Conservation (phyloP, 2,329 filamentous ascomycete species). For the Triangularia setosa region DNA sequence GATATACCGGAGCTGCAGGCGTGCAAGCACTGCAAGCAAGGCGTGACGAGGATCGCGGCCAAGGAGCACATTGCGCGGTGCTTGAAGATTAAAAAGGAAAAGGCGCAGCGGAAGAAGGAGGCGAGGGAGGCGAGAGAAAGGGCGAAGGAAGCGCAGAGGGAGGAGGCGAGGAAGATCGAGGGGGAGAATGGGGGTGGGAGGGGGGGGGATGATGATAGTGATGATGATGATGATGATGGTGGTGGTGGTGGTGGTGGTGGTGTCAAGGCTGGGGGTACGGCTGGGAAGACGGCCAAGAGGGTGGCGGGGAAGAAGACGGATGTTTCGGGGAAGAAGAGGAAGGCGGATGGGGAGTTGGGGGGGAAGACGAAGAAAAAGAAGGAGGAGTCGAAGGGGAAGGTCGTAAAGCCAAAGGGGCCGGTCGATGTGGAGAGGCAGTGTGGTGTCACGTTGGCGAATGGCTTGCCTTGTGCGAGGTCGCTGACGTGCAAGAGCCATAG, state of each 20-base stretch:
- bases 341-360: conserved; percentile 70
- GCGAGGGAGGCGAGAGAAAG: conserved; percentile 66
- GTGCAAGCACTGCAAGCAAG: conserved; percentile 94
- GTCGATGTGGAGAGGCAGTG: conserved; percentile 94
- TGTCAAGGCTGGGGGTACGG: conserved; percentile 35
- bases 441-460: conserved; percentile 80
- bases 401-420: conserved; percentile 81
- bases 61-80: conserved; percentile 80
- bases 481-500: conserved; percentile 90
- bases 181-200: conserved; percentile 49
- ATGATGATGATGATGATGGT: conserved; percentile 46
- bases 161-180: conserved; percentile 43
- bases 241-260: conserved; percentile 21
- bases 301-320: conserved; percentile 61
- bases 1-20: conserved; percentile 74
- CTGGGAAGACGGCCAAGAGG: conserved; percentile 53
- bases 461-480: conserved; percentile 80
- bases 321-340: conserved; percentile 67
- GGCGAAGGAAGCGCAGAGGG: conserved; percentile 54
- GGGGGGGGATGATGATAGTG: conserved; percentile 45
- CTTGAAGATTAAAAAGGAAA: conserved; percentile 77
- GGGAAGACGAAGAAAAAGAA: conserved; percentile 93
- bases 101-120: conserved; percentile 73
- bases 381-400: conserved; percentile 81
- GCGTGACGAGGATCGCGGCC: conserved; percentile 69